phyloP scores from a whole-genome alignment of 192 early-diverging fungal species.

The Coemansia sp. region DNA sequence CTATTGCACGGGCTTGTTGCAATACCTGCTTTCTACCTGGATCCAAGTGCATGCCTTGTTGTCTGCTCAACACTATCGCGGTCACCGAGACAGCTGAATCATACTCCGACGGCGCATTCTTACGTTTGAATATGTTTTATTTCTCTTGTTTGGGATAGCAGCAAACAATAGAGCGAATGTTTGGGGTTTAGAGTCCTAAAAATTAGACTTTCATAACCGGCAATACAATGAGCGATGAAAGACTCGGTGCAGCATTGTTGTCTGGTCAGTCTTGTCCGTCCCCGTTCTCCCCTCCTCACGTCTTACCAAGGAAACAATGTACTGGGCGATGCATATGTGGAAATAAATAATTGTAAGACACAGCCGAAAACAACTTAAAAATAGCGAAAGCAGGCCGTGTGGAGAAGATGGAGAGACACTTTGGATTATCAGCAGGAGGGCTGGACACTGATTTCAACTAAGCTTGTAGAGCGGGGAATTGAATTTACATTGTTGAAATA shows the following conservation, averaged over 20 bases:
- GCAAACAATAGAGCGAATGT: not conserved
- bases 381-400: not conserved
- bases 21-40: not conserved
- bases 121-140: not conserved
- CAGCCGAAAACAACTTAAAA: not conserved
- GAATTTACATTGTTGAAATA: too few relatives aligned
- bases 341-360: not conserved
- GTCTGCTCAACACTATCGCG: constrained; percentile 1
- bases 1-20: not conserved
- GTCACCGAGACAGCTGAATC: not conserved
- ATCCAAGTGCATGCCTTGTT: not conserved
- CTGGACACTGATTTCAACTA: too few relatives aligned
- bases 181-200: not conserved
- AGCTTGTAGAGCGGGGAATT: too few relatives aligned
- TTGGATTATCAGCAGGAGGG: too few relatives aligned
- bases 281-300: not conserved
- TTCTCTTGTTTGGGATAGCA: not conserved
- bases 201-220: not conserved
- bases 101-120: not conserved
- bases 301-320: not conserved
- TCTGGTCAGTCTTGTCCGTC: not conserved
- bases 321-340: not conserved
- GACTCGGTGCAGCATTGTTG: not conserved
- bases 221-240: not conserved
- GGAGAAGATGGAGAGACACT: not conserved